Conservation (phyloP, 495 filamentous ascomycete genomes). For the Penicillium bialowiezense region DNA sequence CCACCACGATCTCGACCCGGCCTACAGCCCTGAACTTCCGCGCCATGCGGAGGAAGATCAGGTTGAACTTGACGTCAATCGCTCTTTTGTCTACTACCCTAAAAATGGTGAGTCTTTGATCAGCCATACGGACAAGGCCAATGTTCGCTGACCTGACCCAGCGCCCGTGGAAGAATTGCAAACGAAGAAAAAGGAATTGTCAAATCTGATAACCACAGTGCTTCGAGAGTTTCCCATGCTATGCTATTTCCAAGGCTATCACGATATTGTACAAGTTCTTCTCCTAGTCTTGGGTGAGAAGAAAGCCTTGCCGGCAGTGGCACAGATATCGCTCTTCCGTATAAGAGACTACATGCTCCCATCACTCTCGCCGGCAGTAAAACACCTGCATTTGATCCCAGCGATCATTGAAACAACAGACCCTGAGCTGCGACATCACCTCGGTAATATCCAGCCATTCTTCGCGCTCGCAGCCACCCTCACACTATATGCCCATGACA, state of each 20-base stretch:
- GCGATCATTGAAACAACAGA: conserved; percentile 71
- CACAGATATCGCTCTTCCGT: conserved; percentile 78
- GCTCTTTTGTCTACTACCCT: conserved; percentile 97
- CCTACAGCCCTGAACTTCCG: conserved; percentile 54
- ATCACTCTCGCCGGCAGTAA: conserved; percentile 72
- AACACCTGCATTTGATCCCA: conserved; percentile 81
- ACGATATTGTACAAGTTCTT: conserved; percentile 97
- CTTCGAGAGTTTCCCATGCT: conserved; percentile 81
- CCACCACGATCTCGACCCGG: conserved; percentile 19
- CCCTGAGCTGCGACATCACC: conserved; percentile 63
- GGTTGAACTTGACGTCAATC: conserved; percentile 85
- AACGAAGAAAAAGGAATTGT: conserved; percentile 67
- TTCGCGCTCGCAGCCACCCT: conserved; percentile 88
- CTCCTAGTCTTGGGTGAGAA: conserved; percentile 73
- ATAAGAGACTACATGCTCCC: conserved; percentile 99
- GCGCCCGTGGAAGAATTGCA: conserved; percentile 57
- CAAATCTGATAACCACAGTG: conserved; percentile 68
- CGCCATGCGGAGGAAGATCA: conserved; percentile 82
- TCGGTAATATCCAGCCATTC: conserved; percentile 77
- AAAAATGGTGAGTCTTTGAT: conserved; percentile 51
- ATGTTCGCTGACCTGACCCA: conserved; percentile 11
- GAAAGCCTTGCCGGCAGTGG: conserved; percentile 54
- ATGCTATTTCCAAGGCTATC: conserved; percentile 97
- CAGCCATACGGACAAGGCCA: background rate
- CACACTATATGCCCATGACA: conserved; percentile 94